Evolutionary conservation across 2,329 filamentous ascomycete genomes (phyloP).

Genomic region (Colletotrichum truncatum): DNA sequence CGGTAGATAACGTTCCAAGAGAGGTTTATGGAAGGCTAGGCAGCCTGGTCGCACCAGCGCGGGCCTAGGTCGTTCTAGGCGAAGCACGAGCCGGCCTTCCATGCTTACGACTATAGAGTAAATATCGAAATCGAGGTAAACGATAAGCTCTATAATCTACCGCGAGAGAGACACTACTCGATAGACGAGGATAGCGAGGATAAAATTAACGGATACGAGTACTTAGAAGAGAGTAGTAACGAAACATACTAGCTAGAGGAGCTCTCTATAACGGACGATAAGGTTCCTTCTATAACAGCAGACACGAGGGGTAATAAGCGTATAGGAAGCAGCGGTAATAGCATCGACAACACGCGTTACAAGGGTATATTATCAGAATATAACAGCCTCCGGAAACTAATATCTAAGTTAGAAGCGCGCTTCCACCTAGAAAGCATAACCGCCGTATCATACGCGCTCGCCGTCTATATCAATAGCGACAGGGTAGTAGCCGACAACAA

Average conservation of each 20-base stretch:
- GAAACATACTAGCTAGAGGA: not conserved
- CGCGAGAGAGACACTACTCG: not conserved
- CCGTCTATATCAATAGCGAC: not conserved
- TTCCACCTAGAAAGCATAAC: not conserved
- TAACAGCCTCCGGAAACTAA: constrained; percentile 1
- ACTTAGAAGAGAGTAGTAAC: constrained; percentile 28
- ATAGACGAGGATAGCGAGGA: not conserved
- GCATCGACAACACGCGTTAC: constrained; percentile 32
- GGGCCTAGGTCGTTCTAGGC: not conserved
- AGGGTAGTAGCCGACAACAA: too few species aligned
- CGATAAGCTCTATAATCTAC: not conserved
- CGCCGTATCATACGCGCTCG: not conserved
- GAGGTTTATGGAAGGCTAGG: not conserved
- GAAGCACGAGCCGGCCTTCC: constrained; percentile 1
- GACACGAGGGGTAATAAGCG: not conserved
- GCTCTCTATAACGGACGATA: not conserved
- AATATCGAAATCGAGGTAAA: constrained; percentile 16
- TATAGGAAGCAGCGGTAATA: not conserved
- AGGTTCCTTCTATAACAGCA: not conserved
- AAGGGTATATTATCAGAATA: constrained; percentile 30
- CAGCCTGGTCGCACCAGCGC: not conserved
- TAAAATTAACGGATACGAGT: not conserved
- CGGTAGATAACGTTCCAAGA: not conserved
- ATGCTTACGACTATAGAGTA: constrained; percentile 7
- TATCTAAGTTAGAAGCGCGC: not conserved